These are phyloP conservation scores for Durusdinium trenchii DNA, from an alignment of 73 alveolate species.

Conservation along the genomic window DNA sequence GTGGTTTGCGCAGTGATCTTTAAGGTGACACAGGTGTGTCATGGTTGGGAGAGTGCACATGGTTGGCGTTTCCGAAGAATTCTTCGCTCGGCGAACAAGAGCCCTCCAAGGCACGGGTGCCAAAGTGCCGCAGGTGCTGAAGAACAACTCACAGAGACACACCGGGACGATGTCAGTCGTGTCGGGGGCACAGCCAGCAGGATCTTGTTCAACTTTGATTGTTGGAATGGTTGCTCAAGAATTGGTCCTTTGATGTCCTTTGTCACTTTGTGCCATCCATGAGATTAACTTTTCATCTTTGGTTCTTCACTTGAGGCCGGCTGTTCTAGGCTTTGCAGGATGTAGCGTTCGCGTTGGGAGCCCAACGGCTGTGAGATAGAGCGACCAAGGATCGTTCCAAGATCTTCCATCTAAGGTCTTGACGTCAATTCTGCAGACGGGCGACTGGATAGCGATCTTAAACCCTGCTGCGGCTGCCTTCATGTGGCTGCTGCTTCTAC, in stretches of 20 bases:
- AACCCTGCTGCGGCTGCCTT: slow-evolving; percentile 74
- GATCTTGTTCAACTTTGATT: background rate
- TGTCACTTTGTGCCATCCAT: background rate
- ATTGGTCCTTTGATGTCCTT: background rate
- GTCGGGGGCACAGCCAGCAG: background rate
- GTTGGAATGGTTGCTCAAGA: background rate
- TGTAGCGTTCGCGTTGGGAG: slow-evolving; percentile 60
- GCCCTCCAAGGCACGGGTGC: slow-evolving; percentile 72
- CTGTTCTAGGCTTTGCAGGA: slow-evolving; percentile 73
- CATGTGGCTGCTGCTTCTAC: slow-evolving; percentile 73
- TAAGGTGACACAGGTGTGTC: background rate
- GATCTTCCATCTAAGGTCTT: slow-evolving; percentile 21
- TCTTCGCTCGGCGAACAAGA: too few relatives aligned
- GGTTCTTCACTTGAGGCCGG: slow-evolving; percentile 47
- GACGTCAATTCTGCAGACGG: slow-evolving; percentile 79
- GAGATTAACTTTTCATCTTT: too few relatives aligned
- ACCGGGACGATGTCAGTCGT: slow-evolving; percentile 91
- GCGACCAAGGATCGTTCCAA: background rate
- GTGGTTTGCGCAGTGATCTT: too few relatives aligned
- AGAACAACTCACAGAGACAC: slow-evolving; percentile 68
- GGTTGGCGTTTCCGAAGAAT: background rate
- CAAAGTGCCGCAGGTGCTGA: slow-evolving; percentile 84
- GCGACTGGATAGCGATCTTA: slow-evolving; percentile 62
- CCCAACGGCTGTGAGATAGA: background rate
- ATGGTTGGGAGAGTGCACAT: background rate